Evolutionary conservation across 257 asterid species (phyloP).

Genomic region (Jaltomata sinuosa): DNA sequence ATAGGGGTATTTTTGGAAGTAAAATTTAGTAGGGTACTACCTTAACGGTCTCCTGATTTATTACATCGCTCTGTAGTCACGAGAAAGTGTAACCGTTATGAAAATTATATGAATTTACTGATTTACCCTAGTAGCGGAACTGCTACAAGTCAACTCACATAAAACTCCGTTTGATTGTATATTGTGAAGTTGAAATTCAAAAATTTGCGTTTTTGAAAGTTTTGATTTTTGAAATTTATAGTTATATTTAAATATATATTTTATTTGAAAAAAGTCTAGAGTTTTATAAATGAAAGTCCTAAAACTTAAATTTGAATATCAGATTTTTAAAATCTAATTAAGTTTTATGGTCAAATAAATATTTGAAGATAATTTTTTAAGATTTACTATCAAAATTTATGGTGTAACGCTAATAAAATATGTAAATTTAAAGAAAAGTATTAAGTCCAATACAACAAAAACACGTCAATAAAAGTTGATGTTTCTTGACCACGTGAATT

Average conservation of each 20-base stretch:
- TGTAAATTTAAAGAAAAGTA: background rate
- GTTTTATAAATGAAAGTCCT: no score
- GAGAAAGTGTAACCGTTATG: background rate
- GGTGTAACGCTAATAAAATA: background rate
- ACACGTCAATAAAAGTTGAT: background rate
- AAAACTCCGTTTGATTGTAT: background rate
- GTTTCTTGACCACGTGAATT: conserved; percentile 1
- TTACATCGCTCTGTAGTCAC: background rate
- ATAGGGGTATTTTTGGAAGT: background rate
- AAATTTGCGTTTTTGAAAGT: no score
- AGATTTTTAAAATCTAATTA: no score
- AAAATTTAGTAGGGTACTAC: conserved; percentile 2
- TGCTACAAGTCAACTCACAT: background rate
- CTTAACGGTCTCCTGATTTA: background rate
- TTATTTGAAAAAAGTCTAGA: no score
- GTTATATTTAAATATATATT: no score
- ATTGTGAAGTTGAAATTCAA: no score
- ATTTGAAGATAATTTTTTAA: no score
- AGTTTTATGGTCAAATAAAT: background rate
- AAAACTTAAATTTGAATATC: no score
- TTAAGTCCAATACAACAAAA: background rate
- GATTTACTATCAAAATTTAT: no score
- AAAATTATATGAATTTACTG: background rate
- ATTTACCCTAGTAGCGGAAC: background rate
- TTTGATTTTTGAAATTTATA: no score